Evolutionary conservation across 1,284 basidiomycete genomes (phyloP).

Genomic region (Marasmius oreades): DNA sequence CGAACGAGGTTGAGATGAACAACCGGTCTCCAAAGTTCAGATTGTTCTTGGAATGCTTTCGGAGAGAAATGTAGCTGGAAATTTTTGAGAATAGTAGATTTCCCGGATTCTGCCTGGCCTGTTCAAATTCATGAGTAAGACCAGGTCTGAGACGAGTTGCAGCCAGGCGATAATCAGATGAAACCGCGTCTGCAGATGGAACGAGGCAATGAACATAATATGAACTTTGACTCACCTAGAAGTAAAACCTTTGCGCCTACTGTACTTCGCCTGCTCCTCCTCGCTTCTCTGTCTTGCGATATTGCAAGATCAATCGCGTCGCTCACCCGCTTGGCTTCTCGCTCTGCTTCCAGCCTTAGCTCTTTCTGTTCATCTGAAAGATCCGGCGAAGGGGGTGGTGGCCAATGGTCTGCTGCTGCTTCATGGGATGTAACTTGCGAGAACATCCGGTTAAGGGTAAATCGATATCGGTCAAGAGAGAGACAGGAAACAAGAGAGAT

Average conservation of each 20-base stretch:
- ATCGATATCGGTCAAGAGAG: no score
- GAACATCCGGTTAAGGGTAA: background rate
- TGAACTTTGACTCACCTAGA: slow-evolving; percentile 39
- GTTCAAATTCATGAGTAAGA: slow-evolving; percentile 2
- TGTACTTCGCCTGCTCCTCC: slow-evolving; percentile 22
- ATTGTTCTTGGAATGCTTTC: slow-evolving; percentile 51
- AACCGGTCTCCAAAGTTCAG: slow-evolving; percentile 55
- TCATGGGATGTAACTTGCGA: background rate
- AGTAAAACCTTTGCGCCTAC: slow-evolving; percentile 47
- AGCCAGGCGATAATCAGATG: background rate
- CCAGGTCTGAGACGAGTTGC: background rate
- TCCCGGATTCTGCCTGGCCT: slow-evolving; percentile 67
- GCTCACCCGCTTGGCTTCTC: slow-evolving; percentile 49
- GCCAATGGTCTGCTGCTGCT: slow-evolving; percentile 25
- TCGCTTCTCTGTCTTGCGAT: slow-evolving; percentile 39
- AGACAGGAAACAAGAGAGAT: no score
- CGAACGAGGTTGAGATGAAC: slow-evolving; percentile 63
- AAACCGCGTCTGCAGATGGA: background rate
- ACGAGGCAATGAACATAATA: background rate
- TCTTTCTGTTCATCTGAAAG: slow-evolving; percentile 35
- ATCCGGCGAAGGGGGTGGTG: slow-evolving; percentile 28
- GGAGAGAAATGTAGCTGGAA: slow-evolving; percentile 62
- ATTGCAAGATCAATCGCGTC: slow-evolving; percentile 52
- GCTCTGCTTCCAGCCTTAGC: slow-evolving; percentile 41
- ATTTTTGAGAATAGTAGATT: slow-evolving; percentile 64